Evolutionary conservation across 768 basidiomycete genomes (phyloP).

Genomic region (Holtermannia corniformis): DNA sequence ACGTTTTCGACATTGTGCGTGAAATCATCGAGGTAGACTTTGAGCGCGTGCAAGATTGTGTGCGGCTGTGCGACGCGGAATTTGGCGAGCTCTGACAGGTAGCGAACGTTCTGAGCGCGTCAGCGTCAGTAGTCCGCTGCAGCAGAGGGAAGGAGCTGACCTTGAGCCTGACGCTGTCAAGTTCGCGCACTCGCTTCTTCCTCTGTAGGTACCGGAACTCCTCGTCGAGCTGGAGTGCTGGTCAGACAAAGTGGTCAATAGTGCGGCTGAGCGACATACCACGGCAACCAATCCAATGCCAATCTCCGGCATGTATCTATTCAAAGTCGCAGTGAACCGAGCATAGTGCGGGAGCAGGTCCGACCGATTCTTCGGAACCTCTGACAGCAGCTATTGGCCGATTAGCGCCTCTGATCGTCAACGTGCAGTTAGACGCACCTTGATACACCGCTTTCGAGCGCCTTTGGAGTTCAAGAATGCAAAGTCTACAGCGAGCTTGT

Average conservation of each 20-base stretch:
- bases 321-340: slow-evolving; percentile 75
- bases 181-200: slow-evolving; percentile 85
- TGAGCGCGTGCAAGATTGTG: slow-evolving; percentile 87
- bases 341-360: slow-evolving; percentile 92
- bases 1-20: slow-evolving; percentile 87
- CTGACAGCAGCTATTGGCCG: slow-evolving; percentile 20
- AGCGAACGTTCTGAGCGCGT: slow-evolving; percentile 64
- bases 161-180: slow-evolving; percentile 75
- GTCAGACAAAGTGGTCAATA: neutral
- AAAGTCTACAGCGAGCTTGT: slow-evolving; percentile 91
- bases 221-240: slow-evolving; percentile 68
- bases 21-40: slow-evolving; percentile 94
- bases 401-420: too few relatives aligned
- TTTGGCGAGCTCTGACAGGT: slow-evolving; percentile 87
- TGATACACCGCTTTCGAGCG: slow-evolving; percentile 79
- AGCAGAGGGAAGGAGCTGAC: slow-evolving; percentile 42
- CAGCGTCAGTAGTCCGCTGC: neutral
- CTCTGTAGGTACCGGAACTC: slow-evolving; percentile 91
- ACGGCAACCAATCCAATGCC: slow-evolving; percentile 69
- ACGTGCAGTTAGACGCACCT: slow-evolving; percentile 53
- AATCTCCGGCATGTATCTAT: slow-evolving; percentile 87
- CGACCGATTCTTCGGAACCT: slow-evolving; percentile 74
- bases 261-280: slow-evolving; percentile 47
- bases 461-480: slow-evolving; percentile 95
- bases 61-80: slow-evolving; percentile 84